Evolutionary conservation across 192 early-diverging fungal genomes (phyloP).

Genomic region (Chytriomyces confervae): DNA sequence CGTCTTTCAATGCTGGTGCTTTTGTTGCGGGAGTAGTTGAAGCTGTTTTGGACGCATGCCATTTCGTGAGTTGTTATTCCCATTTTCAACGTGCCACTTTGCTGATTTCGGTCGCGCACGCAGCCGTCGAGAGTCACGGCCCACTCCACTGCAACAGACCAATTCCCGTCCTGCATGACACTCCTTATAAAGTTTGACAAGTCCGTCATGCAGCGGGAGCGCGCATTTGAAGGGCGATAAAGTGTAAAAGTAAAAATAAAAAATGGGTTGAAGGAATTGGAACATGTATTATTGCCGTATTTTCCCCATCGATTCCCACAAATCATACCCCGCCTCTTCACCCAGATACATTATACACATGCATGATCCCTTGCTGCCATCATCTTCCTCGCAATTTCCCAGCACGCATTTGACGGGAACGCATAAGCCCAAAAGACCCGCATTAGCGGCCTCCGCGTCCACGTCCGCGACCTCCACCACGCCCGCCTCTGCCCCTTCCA

Average conservation of each 20-base stretch:
- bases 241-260: not conserved
- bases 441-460: conserved; percentile 62
- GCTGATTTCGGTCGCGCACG: not conserved
- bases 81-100: not conserved
- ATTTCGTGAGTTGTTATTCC: conserved; percentile 73
- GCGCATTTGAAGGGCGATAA: conserved; percentile 37
- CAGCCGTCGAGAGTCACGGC: conserved; percentile 89
- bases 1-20: conserved; percentile 90
- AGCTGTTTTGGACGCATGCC: conserved; percentile 86
- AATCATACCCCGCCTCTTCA: too few species aligned
- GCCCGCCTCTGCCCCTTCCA: conserved; percentile 76
- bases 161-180: conserved; percentile 87
- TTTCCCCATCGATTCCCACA: too few species aligned
- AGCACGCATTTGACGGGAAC: too few species aligned
- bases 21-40: conserved; percentile 97
- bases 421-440: too few species aligned
- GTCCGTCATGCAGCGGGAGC: conserved; percentile 46
- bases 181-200: conserved; percentile 95
- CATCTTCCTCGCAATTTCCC: too few species aligned
- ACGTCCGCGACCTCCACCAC: conserved; percentile 67
- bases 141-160: conserved; percentile 87
- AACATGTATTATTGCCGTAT: too few species aligned
- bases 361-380: too few species aligned
- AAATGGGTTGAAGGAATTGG: not conserved
- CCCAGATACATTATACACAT: too few species aligned